Evolutionary conservation across 2,329 filamentous ascomycete genomes (phyloP), one percentile per base, ranked within the genome.

Genomic region (Periconia sp.): DNA sequence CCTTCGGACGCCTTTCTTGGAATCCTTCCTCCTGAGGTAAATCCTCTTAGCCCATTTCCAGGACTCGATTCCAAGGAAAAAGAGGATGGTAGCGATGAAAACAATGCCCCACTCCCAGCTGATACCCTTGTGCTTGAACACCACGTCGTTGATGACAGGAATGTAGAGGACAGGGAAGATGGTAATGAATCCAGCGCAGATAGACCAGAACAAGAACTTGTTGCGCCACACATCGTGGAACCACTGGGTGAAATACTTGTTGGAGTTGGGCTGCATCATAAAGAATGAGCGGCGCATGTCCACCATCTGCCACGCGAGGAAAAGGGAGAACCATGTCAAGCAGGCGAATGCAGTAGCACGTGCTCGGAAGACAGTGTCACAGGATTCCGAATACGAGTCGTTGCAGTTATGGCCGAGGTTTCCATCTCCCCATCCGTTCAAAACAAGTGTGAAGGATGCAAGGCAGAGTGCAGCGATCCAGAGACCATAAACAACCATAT

Each of bases 281-380:
- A 92, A 91, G 77, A 92, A 89, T 8, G 83, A 87, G 42, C 86
- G 83, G 19, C 88, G 85, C 74, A 88, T 82, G 64, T 89, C 81
- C 55, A 90, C 80, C 82, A 90, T 88, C 70, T 92, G 88, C 89
- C 89, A 92, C 0, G 89, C 89, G 6, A 90, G 79, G 76, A 91
- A 89, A 17, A 91, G 81, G 0, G 87, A 86, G 61, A 88, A 88
- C 88, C 88, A 91, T 0, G 88, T 91, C 49, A 91, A 79, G 60
- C 84, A 88, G 31, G 86, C 87, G 65, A 91, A 91, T 5, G 85
- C 88, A 0, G 89, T 90, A 0, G 87, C 86, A 14, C 89, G 85
- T 0, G 88, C 88, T 11, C 69, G 68, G 61, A 71, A 74, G 1
- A 74, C 71, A 9, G 70, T 64, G 37, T 74, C 68, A 44, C 71